A percentile compares a stretch with the other conserved stretches of the same genome.
Conservation (phyloP, 1,284 basidiomycete species). For the Lentinula novae-zelandiae region DNA sequence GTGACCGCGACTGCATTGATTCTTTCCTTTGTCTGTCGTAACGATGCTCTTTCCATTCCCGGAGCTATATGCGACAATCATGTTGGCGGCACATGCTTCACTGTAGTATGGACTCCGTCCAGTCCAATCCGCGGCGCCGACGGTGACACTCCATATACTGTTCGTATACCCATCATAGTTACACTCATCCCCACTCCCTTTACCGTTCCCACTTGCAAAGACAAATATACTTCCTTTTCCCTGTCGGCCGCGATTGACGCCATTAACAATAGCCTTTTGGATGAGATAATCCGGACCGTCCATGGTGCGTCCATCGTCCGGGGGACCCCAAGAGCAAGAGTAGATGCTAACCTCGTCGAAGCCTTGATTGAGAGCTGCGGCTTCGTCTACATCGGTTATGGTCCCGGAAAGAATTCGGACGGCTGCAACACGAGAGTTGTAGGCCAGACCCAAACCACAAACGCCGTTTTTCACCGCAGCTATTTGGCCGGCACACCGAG, state of each 20-base stretch:
- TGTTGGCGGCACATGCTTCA: slow-evolving; percentile 89
- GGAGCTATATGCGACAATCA: slow-evolving; percentile 96
- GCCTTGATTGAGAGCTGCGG: slow-evolving; percentile 90
- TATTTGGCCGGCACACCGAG: slow-evolving; percentile 96
- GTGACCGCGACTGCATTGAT: slow-evolving; percentile 80
- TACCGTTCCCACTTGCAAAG: slow-evolving; percentile 98
- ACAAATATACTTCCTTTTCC: slow-evolving; percentile 96
- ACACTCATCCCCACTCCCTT: slow-evolving; percentile 90
- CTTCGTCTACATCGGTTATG: slow-evolving; percentile 97
- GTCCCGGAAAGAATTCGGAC: slow-evolving; percentile 94
- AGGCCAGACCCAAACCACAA: slow-evolving; percentile 95
- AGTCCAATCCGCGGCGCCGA: slow-evolving; percentile 89
- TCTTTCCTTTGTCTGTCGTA: slow-evolving; percentile 90
- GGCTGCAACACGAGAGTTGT: slow-evolving; percentile 88
- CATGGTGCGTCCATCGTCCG: slow-evolving; percentile 94
- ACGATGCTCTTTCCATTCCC: slow-evolving; percentile 92
- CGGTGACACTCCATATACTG: slow-evolving; percentile 94
- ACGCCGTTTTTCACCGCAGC: slow-evolving; percentile 95
- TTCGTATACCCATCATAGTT: slow-evolving; percentile 99
- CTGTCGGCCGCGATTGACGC: slow-evolving; percentile 85
- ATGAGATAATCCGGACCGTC: slow-evolving; percentile 93
- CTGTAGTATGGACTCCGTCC: slow-evolving; percentile 96
- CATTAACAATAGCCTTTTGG: slow-evolving; percentile 92
- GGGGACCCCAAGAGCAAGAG: slow-evolving; percentile 97
- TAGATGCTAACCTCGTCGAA: slow-evolving; percentile 93